Evolutionary conservation across 176 grass and related monocot genomes (phyloP), one percentile per base, ranked within the genome.

Genomic region (Coix lacrymajobi): DNA sequence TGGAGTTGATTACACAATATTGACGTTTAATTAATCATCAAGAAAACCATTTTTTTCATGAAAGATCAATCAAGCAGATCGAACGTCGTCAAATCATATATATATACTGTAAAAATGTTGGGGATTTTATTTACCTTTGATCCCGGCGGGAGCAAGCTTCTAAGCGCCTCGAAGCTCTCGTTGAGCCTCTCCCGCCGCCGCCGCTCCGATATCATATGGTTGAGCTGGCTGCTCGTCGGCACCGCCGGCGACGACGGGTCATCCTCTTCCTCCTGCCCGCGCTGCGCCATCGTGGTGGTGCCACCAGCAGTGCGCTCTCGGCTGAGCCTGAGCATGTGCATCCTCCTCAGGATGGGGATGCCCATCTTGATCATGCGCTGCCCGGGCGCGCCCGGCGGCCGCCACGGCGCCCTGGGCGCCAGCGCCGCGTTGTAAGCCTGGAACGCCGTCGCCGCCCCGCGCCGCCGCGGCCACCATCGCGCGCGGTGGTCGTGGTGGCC

Each of bases 191-290:
- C 86, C 66, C 94, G 77, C 25, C 94, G 68, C 56, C 75, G 41
- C 48, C 94, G 84, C 73, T 97, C 94, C 24, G 94, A 91, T 83
- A 97, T 83, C 86, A 89, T 88, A 80, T 97, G 94, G 81, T 91
- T 85, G 8, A 91, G 74, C 78, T 97, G 94, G 85, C 85, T 91
- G 73, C 81, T 91, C 81, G 87, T 40, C 30, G 87, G 81, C 44
- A 66, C 56, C 32, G 57, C 0, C 17, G 45, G 25, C 22, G 54
- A 57, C 22, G 54, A 57, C 16, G 2, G n/a, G 68, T 77, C 22
- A 6, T 64, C 71, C 0, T 71, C 83, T 0, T 38, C 83, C 7
- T 81, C 71, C 29, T 5, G 43, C 0, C 15, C 34, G 22, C 3
- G 54, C 26, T 54, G 73, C 28, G 2, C 37, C 80, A 10, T n/a